Evolutionary conservation across 768 basidiomycete genomes (phyloP).

Genomic region (Tulasnella sp.): DNA sequence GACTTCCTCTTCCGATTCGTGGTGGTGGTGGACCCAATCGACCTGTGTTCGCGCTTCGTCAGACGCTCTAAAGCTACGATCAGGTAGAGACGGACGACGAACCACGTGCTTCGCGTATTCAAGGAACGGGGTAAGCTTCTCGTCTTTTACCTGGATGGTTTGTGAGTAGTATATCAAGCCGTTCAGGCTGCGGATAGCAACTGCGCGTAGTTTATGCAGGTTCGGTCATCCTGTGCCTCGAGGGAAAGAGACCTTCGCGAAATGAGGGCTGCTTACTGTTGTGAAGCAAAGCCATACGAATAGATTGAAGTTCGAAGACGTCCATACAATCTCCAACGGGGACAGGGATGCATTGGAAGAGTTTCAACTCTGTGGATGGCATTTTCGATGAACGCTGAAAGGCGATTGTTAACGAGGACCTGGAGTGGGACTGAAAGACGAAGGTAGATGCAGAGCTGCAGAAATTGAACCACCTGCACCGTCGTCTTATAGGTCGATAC

Average conservation of each 20-base stretch:
- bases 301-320: conserved; percentile 19
- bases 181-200: conserved; percentile 9
- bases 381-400: background rate
- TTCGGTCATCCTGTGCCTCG: background rate
- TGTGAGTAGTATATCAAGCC: conserved; percentile 9
- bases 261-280: conserved; percentile 2
- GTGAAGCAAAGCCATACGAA: conserved; percentile 20
- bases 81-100: background rate
- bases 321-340: conserved; percentile 2
- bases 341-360: conserved; percentile 19
- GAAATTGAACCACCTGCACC: no score
- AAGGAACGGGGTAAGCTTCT: background rate
- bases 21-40: background rate
- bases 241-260: background rate
- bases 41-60: background rate
- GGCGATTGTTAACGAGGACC: background rate
- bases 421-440: background rate
- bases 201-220: background rate
- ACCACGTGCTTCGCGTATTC: background rate
- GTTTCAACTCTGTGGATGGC: background rate
- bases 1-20: conserved; percentile 12
- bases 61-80: background rate
- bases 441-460: background rate
- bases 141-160: background rate
- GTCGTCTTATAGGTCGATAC: no score